phyloP scores from a whole-genome alignment of 768 basidiomycete species.

The Phaeolepiota aurea region DNA sequence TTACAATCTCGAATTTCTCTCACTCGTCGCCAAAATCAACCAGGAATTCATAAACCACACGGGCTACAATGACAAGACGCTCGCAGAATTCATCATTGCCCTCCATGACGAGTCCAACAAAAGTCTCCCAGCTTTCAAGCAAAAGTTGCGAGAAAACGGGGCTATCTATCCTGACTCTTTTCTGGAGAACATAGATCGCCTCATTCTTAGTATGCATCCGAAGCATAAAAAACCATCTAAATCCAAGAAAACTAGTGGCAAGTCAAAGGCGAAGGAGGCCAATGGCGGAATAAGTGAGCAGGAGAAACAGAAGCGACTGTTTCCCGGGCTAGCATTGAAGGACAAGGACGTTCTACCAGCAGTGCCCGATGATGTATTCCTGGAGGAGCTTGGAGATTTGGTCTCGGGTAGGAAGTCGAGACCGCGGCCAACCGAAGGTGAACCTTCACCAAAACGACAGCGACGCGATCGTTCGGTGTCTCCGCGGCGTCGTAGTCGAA shows the following conservation, averaged over 20 bases:
- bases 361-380: slow-evolving; percentile 67
- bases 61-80: slow-evolving; percentile 80
- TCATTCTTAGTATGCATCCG: slow-evolving; percentile 91
- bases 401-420: slow-evolving; percentile 66
- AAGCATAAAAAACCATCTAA: slow-evolving; percentile 80
- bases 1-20: slow-evolving; percentile 89
- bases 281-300: slow-evolving; percentile 41
- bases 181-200: slow-evolving; percentile 87
- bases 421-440: slow-evolving; percentile 28
- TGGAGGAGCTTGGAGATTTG: slow-evolving; percentile 86
- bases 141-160: slow-evolving; percentile 65
- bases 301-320: slow-evolving; percentile 77
- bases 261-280: slow-evolving; percentile 19
- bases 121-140: slow-evolving; percentile 73
- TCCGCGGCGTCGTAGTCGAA: slow-evolving; percentile 43
- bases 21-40: slow-evolving; percentile 83
- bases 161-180: slow-evolving; percentile 88
- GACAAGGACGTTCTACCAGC: slow-evolving; percentile 61
- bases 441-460: slow-evolving; percentile 53
- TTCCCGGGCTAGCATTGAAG: slow-evolving; percentile 82
- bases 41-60: slow-evolving; percentile 90
- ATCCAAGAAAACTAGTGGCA: slow-evolving; percentile 25
- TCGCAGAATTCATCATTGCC: slow-evolving; percentile 91
- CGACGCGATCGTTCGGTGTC: slow-evolving; percentile 43
- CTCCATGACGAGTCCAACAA: slow-evolving; percentile 78